phyloP scores from a whole-genome alignment of 2,329 filamentous ascomycete species.

The Aspergillaceae sp. region DNA sequence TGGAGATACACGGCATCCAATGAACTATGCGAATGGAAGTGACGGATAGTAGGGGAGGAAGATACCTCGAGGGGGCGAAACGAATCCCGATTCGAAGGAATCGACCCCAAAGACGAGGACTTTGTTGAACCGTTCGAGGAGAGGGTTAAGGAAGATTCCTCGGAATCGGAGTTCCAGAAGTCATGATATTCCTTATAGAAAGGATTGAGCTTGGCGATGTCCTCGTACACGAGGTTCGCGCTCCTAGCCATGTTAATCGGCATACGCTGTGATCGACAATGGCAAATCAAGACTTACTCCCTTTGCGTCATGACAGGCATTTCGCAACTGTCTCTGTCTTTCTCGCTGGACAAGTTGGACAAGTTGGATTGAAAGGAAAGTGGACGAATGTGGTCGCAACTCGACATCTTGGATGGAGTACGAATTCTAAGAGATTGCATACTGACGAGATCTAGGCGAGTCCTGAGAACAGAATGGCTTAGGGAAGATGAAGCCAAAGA shows the following conservation, averaged over 20 bases:
- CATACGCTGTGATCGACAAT: background rate
- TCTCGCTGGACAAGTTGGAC: background rate
- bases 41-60: conserved; percentile 3
- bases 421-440: conserved; percentile 1
- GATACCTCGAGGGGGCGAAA: conserved; percentile 7
- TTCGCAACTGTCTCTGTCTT: conserved; percentile 4
- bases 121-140: conserved; percentile 9
- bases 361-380: conserved; percentile 4
- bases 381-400: conserved; percentile 3
- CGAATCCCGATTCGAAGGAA: conserved; percentile 4
- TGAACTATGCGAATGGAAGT: background rate
- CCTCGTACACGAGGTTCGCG: conserved; percentile 17
- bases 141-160: conserved; percentile 4
- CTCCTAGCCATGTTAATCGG: conserved; percentile 4
- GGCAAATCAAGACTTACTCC: conserved; percentile 13
- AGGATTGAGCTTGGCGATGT: conserved; percentile 20
- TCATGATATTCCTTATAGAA: conserved; percentile 16
- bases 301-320: conserved; percentile 21
- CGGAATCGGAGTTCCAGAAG: conserved; percentile 12
- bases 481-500: background rate
- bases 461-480: background rate
- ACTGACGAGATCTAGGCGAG: conserved; percentile 4
- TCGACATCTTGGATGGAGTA: conserved; percentile 3
- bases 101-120: conserved; percentile 11
- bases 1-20: conserved; percentile 3